Conservation (phyloP, 768 basidiomycete species). For the Cyclocybe cylindracea region DNA sequence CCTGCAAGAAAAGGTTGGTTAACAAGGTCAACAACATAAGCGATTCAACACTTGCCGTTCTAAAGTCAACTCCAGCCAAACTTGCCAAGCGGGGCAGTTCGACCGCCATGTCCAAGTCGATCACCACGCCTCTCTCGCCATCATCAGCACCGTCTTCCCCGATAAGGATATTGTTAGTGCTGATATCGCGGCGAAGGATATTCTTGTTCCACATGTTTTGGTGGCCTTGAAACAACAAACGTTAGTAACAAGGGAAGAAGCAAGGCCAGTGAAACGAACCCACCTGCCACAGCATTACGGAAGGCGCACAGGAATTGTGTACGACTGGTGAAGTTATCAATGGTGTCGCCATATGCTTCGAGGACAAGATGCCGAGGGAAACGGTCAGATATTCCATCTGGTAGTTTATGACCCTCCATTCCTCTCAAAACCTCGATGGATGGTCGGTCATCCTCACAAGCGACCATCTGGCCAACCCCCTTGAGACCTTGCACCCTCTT, state of each 20-base stretch:
- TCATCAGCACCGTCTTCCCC: neutral
- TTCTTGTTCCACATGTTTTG: slow-evolving; percentile 9
- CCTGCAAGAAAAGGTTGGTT: neutral
- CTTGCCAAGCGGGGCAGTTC: neutral
- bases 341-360: slow-evolving; percentile 10
- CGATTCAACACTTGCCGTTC: slow-evolving; percentile 2
- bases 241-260: neutral
- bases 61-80: neutral
- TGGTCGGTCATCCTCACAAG: slow-evolving; percentile 1
- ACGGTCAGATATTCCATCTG: slow-evolving; percentile 3
- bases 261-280: neutral
- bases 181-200: slow-evolving; percentile 28
- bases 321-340: slow-evolving; percentile 10
- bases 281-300: slow-evolving; percentile 18
- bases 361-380: slow-evolving; percentile 12
- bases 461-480: slow-evolving; percentile 19
- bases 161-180: slow-evolving; percentile 24
- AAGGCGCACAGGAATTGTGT: slow-evolving; percentile 14
- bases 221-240: slow-evolving; percentile 11
- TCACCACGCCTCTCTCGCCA: slow-evolving; percentile 1
- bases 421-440: slow-evolving; percentile 2
- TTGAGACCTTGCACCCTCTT: slow-evolving; percentile 5
- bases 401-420: neutral
- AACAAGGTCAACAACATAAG: neutral
- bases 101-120: slow-evolving; percentile 18